Evolutionary conservation across 1,139 yeast genomes (phyloP).

Genomic region (Protomyces macrosporus): DNA sequence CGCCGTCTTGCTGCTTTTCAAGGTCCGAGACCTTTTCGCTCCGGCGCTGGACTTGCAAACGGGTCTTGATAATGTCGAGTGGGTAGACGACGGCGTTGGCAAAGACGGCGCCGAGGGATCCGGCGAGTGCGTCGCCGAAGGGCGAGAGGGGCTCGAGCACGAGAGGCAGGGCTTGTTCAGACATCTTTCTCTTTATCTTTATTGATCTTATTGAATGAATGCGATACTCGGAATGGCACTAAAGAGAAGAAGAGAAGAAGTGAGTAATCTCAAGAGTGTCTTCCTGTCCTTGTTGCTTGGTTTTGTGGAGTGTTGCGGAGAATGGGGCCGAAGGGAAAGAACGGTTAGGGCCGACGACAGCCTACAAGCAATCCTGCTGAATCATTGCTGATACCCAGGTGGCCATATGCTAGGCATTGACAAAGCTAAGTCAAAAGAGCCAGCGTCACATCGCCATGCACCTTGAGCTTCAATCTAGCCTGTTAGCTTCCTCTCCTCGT

Average conservation of each 20-base stretch:
- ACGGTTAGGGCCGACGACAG: not conserved
- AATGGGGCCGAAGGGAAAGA: not conserved
- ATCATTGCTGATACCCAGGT: not conserved
- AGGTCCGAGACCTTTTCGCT: not conserved
- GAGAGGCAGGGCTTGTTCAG: slow-evolving; percentile 7
- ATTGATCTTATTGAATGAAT: not conserved
- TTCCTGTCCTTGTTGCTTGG: too few species aligned
- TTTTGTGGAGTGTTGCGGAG: not conserved
- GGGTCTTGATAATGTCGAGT: slow-evolving; percentile 71
- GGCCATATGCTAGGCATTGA: not conserved
- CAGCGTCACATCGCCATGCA: not conserved
- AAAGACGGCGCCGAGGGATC: slow-evolving; percentile 75
- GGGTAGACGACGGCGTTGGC: slow-evolving; percentile 90
- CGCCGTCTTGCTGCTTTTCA: slow-evolving; percentile 30
- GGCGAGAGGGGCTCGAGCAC: slow-evolving; percentile 38
- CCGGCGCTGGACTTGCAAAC: slow-evolving; percentile 53
- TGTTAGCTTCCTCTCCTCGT: not conserved
- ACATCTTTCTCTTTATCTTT: not conserved
- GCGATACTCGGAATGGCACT: not conserved
- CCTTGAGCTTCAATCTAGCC: not conserved
- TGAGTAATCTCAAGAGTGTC: not conserved
- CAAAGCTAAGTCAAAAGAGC: not conserved
- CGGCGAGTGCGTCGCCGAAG: slow-evolving; percentile 74
- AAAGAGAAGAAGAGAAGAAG: not conserved
- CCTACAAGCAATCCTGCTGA: not conserved